These are phyloP conservation scores for Pneumocystis murina DNA, from an alignment of 1,139 yeast species.

Conservation along the genomic window DNA sequence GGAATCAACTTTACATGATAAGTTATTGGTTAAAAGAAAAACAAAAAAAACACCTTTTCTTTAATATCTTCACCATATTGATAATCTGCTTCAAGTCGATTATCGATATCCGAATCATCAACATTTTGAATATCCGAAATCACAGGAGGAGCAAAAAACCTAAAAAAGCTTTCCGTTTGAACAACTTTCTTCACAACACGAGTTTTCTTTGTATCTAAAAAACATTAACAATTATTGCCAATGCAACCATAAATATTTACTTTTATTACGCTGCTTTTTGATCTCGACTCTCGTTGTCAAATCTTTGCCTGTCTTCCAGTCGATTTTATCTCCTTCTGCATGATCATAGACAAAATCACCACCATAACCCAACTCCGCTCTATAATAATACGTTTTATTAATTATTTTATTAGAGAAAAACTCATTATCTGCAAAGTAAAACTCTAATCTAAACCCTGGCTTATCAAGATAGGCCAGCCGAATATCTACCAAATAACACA, in stretches of 20 bases:
- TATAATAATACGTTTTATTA: conserved; percentile 82
- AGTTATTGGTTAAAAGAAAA: neutral
- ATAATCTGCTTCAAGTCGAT: conserved; percentile 78
- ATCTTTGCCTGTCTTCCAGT: conserved; percentile 74
- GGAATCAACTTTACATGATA: conserved; percentile 52
- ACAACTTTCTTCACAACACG: conserved; percentile 90
- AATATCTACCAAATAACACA: conserved; percentile 52
- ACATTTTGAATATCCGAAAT: conserved; percentile 44
- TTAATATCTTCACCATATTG: conserved; percentile 93
- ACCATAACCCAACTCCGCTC: conserved; percentile 82
- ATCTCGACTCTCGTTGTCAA: conserved; percentile 79
- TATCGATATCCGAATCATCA: conserved; percentile 46
- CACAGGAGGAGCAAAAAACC: conserved; percentile 87
- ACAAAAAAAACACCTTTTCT: conserved; percentile 29
- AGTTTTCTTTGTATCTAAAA: conserved; percentile 69
- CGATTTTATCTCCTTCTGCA: conserved; percentile 79
- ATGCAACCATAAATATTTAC: neutral
- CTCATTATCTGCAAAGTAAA: conserved; percentile 63
- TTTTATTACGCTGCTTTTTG: conserved; percentile 95
- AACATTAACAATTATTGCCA: neutral
- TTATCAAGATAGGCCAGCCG: conserved; percentile 67
- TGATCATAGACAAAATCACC: conserved; percentile 96
- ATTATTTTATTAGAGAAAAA: conserved; percentile 59
- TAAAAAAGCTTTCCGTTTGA: conserved; percentile 86
- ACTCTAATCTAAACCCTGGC: conserved; percentile 82